These are phyloP conservation scores for Pinguiococcus pyrenoidosus DNA, from an alignment of 108 stramenopile species.

Conservation along the genomic window DNA sequence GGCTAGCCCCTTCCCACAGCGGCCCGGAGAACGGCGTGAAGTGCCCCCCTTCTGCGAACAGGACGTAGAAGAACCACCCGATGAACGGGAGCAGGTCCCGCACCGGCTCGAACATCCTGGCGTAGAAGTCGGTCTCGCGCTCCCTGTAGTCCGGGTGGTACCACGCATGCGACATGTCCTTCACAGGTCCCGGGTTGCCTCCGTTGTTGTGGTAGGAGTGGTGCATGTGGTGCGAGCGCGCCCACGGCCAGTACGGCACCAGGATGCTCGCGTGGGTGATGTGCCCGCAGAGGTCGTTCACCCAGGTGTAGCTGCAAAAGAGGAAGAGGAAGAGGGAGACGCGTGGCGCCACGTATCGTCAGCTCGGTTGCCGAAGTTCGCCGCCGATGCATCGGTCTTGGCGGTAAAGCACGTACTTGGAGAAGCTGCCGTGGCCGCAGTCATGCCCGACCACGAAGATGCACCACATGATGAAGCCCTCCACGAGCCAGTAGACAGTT, in stretches of 20 bases:
- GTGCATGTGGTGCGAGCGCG: conserved; percentile 30
- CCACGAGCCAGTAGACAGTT: no score
- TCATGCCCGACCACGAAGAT: conserved; percentile 38
- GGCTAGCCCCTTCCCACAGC: no score
- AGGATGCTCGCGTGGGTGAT: conserved; percentile 31
- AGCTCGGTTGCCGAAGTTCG: no score
- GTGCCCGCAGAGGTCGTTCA: conserved; percentile 32
- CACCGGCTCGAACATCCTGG: not conserved
- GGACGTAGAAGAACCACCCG: no score
- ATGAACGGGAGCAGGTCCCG: not conserved
- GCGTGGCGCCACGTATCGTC: no score
- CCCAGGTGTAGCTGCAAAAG: conserved; percentile 24
- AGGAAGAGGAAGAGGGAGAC: no score
- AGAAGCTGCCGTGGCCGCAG: conserved; percentile 37
- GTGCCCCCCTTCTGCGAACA: no score
- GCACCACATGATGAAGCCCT: conserved; percentile 34
- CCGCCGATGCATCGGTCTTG: no score
- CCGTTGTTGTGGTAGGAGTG: conserved; percentile 43
- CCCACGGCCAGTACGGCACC: conserved; percentile 41
- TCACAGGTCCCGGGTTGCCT: no score
- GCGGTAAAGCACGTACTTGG: conserved; percentile 5
- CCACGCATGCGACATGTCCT: conserved; percentile 39
- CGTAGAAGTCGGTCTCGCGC: not conserved
- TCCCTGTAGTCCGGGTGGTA: not conserved
- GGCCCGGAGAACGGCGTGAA: no score